Conservation (phyloP, 1,284 basidiomycete genomes). For the Leccinum griseonigrum region DNA sequence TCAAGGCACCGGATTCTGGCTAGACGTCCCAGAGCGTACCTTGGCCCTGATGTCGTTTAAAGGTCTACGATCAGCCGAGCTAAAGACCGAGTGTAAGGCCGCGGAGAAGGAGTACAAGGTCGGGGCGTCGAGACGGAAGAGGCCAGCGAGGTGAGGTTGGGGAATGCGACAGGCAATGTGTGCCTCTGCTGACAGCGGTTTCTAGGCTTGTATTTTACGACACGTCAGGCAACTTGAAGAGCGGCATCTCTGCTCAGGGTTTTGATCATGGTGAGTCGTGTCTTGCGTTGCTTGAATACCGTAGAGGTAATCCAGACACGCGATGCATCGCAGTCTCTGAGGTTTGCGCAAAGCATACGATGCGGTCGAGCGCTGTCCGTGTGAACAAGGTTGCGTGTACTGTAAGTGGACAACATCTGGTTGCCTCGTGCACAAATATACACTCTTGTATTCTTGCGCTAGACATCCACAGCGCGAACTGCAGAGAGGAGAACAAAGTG, state of each 20-base stretch:
- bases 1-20: slow-evolving; percentile 80
- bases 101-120: slow-evolving; percentile 74
- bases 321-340: slow-evolving; percentile 25
- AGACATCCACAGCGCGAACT: slow-evolving; percentile 65
- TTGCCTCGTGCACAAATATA: not conserved
- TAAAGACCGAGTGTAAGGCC: slow-evolving; percentile 87
- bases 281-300: not conserved
- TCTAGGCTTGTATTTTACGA: slow-evolving; percentile 84
- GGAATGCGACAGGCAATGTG: not conserved
- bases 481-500: slow-evolving; percentile 67
- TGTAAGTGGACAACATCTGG: slow-evolving; percentile 47
- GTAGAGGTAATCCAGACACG: not conserved
- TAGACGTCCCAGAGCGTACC: slow-evolving; percentile 68
- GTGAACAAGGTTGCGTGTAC: slow-evolving; percentile 67
- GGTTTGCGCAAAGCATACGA: slow-evolving; percentile 64
- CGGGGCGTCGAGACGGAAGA: slow-evolving; percentile 59
- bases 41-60: slow-evolving; percentile 56
- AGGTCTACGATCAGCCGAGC: slow-evolving; percentile 61
- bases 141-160: slow-evolving; percentile 73
- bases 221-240: slow-evolving; percentile 51
- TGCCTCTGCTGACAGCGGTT: not conserved
- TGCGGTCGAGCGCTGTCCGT: slow-evolving; percentile 66
- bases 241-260: slow-evolving; percentile 73
- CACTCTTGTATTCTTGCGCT: not conserved
- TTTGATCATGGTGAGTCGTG: slow-evolving; percentile 71